Conservation (phyloP, 192 early-diverging fungal genomes). For the Umbelopsis isabellina region DNA sequence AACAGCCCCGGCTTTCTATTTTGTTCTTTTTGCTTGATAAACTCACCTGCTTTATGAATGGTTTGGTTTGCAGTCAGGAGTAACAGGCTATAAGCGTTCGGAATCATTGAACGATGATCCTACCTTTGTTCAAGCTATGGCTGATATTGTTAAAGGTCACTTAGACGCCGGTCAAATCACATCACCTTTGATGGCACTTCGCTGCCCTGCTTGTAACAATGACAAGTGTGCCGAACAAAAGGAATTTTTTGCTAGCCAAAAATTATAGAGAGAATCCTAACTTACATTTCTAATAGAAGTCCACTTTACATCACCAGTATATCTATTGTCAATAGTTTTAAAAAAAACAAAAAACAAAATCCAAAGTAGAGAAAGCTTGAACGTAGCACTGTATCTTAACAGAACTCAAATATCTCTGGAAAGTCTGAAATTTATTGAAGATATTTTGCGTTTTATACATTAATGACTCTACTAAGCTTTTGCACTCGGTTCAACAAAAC, state of each 20-base stretch:
- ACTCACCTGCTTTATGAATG: neutral
- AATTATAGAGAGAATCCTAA: neutral
- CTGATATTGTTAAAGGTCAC: slow-evolving; percentile 83
- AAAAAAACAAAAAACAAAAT: neutral
- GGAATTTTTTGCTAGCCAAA: slow-evolving; percentile 60
- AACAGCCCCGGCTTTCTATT: neutral
- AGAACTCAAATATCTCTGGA: neutral
- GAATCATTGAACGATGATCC: slow-evolving; percentile 94
- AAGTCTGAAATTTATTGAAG: neutral
- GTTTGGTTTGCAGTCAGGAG: slow-evolving; percentile 63
- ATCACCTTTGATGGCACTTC: slow-evolving; percentile 61
- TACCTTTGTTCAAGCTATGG: slow-evolving; percentile 88
- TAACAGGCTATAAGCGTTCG: slow-evolving; percentile 83
- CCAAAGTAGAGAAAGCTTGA: too few relatives aligned
- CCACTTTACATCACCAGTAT: too few relatives aligned
- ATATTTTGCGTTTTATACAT: slow-evolving; percentile 59
- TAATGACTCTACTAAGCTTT: slow-evolving; percentile 92
- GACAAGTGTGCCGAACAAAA: slow-evolving; percentile 65
- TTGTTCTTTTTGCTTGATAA: neutral
- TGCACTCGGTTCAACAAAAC: slow-evolving; percentile 93
- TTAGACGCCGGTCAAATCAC: slow-evolving; percentile 49
- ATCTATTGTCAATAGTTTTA: neutral
- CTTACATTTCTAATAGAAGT: too few relatives aligned
- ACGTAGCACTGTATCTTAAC: neutral
- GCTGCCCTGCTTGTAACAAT: slow-evolving; percentile 78